These are phyloP conservation scores for Sparassis latifolia DNA, from an alignment of 1,284 basidiomycete species.

Conservation along the genomic window DNA sequence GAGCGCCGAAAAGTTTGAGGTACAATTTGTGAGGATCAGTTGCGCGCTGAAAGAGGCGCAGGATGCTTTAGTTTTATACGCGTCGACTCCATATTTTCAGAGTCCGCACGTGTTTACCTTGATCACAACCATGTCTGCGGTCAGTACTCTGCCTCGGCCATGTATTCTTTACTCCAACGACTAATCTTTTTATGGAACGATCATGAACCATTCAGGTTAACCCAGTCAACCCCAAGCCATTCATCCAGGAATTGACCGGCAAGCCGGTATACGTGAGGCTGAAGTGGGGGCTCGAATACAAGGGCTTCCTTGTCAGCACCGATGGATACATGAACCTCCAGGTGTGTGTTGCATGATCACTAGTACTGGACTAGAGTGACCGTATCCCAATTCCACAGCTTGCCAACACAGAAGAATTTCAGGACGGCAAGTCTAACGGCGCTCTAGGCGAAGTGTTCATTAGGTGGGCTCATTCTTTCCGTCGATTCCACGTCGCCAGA, in stretches of 20 bases:
- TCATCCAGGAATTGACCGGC: constrained; percentile 96
- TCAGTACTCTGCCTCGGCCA: constrained; percentile 15
- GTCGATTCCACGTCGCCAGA: not conserved
- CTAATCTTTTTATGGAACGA: constrained; percentile 4
- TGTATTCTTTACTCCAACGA: constrained; percentile 5
- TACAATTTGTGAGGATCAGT: not conserved
- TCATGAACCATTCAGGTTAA: constrained; percentile 49
- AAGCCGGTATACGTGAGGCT: constrained; percentile 93
- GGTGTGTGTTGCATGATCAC: constrained; percentile 39
- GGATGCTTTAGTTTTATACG: not conserved
- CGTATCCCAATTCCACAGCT: constrained; percentile 46
- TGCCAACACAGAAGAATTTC: constrained; percentile 97
- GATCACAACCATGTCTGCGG: constrained; percentile 51
- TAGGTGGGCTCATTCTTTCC: constrained; percentile 41
- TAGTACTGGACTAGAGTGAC: constrained; percentile 3
- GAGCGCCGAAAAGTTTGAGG: constrained; percentile 2
- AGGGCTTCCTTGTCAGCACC: constrained; percentile 96
- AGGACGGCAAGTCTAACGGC: constrained; percentile 94
- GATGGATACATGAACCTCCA: constrained; percentile 99
- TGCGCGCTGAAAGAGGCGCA: not conserved
- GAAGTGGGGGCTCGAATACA: constrained; percentile 99
- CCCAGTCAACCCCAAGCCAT: constrained; percentile 98
- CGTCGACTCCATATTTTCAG: constrained; percentile 29
- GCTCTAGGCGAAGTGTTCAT: constrained; percentile 98
- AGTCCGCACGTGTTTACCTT: constrained; percentile 47